Conservation (phyloP, 768 basidiomycete species). For the Gloeostereum incarnatum region DNA sequence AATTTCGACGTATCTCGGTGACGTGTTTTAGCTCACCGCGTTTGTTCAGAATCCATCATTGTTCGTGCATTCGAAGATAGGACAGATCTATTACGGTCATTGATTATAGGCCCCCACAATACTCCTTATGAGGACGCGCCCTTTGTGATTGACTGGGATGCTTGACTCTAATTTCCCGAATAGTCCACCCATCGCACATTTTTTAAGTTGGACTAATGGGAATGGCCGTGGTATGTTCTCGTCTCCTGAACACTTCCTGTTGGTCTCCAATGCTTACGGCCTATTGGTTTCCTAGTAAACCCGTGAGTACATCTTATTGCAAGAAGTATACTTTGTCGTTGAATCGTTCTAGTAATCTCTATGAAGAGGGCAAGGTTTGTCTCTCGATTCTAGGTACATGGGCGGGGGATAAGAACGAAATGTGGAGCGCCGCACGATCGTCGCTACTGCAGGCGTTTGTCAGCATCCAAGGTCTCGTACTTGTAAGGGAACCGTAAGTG, state of each 20-base stretch:
- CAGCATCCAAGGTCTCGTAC: slow-evolving; percentile 88
- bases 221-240: slow-evolving; percentile 63
- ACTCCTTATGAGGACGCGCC: slow-evolving; percentile 95
- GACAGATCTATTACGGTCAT: slow-evolving; percentile 72
- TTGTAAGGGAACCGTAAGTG: slow-evolving; percentile 86
- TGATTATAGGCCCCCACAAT: slow-evolving; percentile 89
- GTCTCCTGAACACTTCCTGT: no score
- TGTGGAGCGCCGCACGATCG: slow-evolving; percentile 78
- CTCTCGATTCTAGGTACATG: slow-evolving; percentile 88
- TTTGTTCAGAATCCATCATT: slow-evolving; percentile 63
- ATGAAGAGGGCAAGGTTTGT: slow-evolving; percentile 90
- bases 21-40: slow-evolving; percentile 1
- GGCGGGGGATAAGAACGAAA: slow-evolving; percentile 82
- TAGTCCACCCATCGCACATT: slow-evolving; percentile 80
- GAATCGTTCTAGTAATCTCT: slow-evolving; percentile 55
- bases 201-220: slow-evolving; percentile 91
- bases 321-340: background rate
- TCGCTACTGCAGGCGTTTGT: slow-evolving; percentile 88
- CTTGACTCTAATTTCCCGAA: slow-evolving; percentile 78
- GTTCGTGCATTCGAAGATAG: slow-evolving; percentile 90
- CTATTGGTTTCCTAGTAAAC: slow-evolving; percentile 39
- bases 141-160: slow-evolving; percentile 92
- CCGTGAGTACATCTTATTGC: slow-evolving; percentile 43
- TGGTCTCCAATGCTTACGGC: slow-evolving; percentile 4
- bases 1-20: background rate